Base-by-base conservation (phyloP, 2,329 filamentous ascomycete genomes). In the Leptoxyphium fumago region DNA sequence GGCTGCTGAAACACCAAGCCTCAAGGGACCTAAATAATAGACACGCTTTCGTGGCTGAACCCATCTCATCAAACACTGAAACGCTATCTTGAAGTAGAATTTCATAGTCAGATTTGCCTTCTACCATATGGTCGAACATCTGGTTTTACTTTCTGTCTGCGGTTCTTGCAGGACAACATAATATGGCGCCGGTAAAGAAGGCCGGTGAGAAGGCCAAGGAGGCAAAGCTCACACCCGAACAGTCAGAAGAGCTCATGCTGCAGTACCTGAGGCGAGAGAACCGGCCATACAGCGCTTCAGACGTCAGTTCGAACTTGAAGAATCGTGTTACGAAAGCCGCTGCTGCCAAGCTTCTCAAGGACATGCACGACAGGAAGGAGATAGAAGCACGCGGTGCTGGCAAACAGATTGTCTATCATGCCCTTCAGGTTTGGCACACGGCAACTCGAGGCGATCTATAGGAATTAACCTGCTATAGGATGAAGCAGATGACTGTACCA, bases 391-490 rank as follows among this genome's bases (percentile, higher is more conserved):
- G 72, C 41, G 61, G 66, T 34, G 67, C 75, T 34, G 75, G 76
- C 15, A 80, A 79, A 60, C 75, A 79, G 52, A 64, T 69, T 34
- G 75, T 80, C 46, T 80, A 79, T 55, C 76, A 80, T 57, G 65
- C 69, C 30, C 50, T 66, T 6, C 68, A 71, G 56, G 68, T 69
- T 54, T 17, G 46, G 39, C 29, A 26, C 7, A 15, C 13, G 18
- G 14, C 14, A 30, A 39, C 21, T 18, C 17, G 40, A n/a, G 14
- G 28, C 26, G 45, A 41, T 42, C 40, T 14, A 13, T 15, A 13
- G 21, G 30, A 5, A 9, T 14, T 38, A 8, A 41, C 39, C 29
- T 18, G 29, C 14, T 32, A 34, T 62, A 80, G 67, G 66, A 74
- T 44, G 62, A 71, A 32, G 58, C 65, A 11, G 68, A 74, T 36